phyloP scores from a whole-genome alignment of 2,329 filamentous ascomycete genomes.

The Ophiosphaerella korrae region DNA sequence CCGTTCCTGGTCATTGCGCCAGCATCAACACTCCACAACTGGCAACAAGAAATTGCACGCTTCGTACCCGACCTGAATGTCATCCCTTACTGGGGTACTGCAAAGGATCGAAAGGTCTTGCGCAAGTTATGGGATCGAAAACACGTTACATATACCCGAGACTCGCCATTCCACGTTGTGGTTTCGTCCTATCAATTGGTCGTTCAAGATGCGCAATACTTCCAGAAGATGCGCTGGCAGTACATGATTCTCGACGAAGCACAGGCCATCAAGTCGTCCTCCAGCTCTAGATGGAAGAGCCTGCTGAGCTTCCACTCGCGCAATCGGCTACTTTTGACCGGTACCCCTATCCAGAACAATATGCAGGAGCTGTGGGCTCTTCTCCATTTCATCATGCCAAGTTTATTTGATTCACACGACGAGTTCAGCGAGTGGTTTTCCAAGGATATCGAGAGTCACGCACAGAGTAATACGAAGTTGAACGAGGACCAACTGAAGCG shows the following conservation, averaged over 20 bases:
- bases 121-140: conserved; percentile 99
- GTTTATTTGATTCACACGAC: conserved; percentile 90
- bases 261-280: conserved; percentile 97
- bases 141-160: conserved; percentile 91
- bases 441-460: conserved; percentile 96
- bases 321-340: conserved; percentile 89
- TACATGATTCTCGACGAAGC: conserved; percentile 99
- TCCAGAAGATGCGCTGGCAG: conserved; percentile 99
- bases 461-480: conserved; percentile 98
- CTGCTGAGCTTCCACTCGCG: conserved; percentile 92
- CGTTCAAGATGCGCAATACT: conserved; percentile 93
- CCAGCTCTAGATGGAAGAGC: conserved; percentile 96
- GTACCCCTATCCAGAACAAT: conserved; percentile 99
- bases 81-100: conserved; percentile 95
- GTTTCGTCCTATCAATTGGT: conserved; percentile 98
- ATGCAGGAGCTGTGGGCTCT: conserved; percentile 99
- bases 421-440: conserved; percentile 95
- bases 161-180: conserved; percentile 93
- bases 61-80: conserved; percentile 96
- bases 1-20: conserved; percentile 96
- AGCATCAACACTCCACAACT: conserved; percentile 96
- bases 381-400: conserved; percentile 99
- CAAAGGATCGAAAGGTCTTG: conserved; percentile 90
- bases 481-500: conserved; percentile 97
- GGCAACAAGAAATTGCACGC: conserved; percentile 96